Conservation (phyloP, 768 basidiomycete genomes). For the Lactarius deliciosus region DNA sequence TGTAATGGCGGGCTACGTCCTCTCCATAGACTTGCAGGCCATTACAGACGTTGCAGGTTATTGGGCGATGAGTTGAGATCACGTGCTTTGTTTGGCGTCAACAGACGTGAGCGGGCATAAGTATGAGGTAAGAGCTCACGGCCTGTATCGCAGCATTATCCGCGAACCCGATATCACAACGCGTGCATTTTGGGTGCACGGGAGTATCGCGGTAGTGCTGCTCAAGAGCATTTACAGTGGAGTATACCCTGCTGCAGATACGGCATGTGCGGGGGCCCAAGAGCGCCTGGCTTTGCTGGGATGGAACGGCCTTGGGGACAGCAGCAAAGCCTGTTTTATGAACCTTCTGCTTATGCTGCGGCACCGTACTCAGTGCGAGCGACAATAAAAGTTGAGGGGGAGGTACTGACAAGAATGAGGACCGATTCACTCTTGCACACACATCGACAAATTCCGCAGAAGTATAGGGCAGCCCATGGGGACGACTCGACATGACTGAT, state of each 20-base stretch:
- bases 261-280: not conserved
- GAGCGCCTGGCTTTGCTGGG: not conserved
- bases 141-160: constrained; percentile 39
- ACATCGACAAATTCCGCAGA: constrained; percentile 26
- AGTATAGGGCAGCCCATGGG: constrained; percentile 24
- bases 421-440: constrained; percentile 25
- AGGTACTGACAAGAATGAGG: constrained; percentile 20
- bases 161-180: constrained; percentile 45
- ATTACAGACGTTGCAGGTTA: constrained; percentile 22
- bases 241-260: constrained; percentile 10
- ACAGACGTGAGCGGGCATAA: not conserved
- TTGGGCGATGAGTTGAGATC: constrained; percentile 23
- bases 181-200: constrained; percentile 46
- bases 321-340: constrained; percentile 5
- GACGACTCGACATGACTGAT: constrained; percentile 23
- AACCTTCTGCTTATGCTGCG: constrained; percentile 26
- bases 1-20: constrained; percentile 26
- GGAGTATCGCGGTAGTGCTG: constrained; percentile 49
- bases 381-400: not conserved
- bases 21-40: constrained; percentile 26
- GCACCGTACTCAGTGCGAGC: constrained; percentile 2
- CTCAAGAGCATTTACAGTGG: constrained; percentile 35
- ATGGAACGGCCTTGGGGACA: not conserved
- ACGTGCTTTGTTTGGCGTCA: constrained; percentile 36
- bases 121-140: constrained; percentile 33